Base-by-base conservation (phyloP, 805 yeast species). In the Wilhelminamyces savonicus region DNA sequence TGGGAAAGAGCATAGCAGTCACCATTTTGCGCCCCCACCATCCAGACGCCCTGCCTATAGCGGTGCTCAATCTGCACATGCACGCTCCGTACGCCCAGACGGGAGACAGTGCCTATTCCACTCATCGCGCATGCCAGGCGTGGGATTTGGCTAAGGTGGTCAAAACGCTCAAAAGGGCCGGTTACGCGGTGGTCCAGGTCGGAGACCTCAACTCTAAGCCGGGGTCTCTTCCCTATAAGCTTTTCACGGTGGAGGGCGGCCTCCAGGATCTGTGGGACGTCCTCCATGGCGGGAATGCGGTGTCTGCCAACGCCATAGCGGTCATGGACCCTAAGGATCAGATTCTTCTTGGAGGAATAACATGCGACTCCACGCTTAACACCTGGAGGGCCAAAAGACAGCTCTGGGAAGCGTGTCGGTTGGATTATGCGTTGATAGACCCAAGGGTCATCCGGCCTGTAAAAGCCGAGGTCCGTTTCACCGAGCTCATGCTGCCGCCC, bases 151-250 rank as follows among this genome's bases (percentile, higher is more conserved):
- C 92, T 20, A 71, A 75, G 29, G 36, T 87, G 21, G 76, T 82
- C 1, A 66, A 67, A 12, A 54, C 77, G 21, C 69, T 88, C 26
- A 65, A 67, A 26, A 66, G 63, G 32, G 81, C 90, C 0, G 95
- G 97, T 0, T 82, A 85, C 52, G 81, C 88, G 1, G 90, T 84
- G 1, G 71, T 92, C 18, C 76, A 87, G 30, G 96, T 88, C 19
- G 98, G 98, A 3, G 98, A 92, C 56, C 69, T 92, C 48, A 92
- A 92, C 52, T 82, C 92, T 4, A 70, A 78, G 38, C 97, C 97
- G 0, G 92, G 83, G 0, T 79, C 94, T 3, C 62, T 90, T 32
- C 94, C 94, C 1, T 78, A 84, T 51, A 71, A 73, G 36, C 69
- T 92, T 22, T 67, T 90, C 37, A 80, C 86, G 4, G 46, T 62